Conservation (phyloP, 164 flowering plant species). For the Amborella trichopoda region DNA sequence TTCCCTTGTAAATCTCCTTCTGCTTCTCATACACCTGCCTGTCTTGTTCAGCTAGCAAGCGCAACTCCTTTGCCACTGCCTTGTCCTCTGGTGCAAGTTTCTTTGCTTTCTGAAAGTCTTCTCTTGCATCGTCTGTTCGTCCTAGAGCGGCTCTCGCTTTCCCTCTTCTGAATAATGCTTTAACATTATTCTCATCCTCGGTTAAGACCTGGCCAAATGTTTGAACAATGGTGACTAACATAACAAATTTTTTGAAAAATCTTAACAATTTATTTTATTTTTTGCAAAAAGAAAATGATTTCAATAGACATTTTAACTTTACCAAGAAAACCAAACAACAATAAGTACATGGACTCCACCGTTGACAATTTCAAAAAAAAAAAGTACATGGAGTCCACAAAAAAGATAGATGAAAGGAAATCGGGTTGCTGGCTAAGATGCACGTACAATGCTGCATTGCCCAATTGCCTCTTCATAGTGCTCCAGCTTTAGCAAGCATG, state of each 20-base stretch:
- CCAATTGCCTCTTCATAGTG: slow-evolving; percentile 82
- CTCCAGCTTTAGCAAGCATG: slow-evolving; percentile 79
- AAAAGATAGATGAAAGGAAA: neutral
- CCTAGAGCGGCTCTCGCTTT: slow-evolving; percentile 97
- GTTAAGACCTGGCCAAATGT: slow-evolving; percentile 81
- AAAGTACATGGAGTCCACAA: neutral
- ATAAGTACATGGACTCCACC: no score
- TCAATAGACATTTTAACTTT: no score
- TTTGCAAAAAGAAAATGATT: no score
- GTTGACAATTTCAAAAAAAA: no score
- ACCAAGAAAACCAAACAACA: no score
- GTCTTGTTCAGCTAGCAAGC: slow-evolving; percentile 70
- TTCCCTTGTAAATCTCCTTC: slow-evolving; percentile 82
- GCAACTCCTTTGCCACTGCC: slow-evolving; percentile 61
- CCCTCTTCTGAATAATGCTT: slow-evolving; percentile 90
- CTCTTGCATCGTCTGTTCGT: slow-evolving; percentile 84
- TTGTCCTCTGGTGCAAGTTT: slow-evolving; percentile 82
- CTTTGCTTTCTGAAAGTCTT: slow-evolving; percentile 75
- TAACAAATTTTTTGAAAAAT: no score
- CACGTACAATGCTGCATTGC: slow-evolving; percentile 82
- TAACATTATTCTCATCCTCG: slow-evolving; percentile 81
- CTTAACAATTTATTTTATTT: no score
- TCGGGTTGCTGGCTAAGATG: no score
- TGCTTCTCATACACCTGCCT: slow-evolving; percentile 82
- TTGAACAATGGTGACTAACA: no score